Base-by-base conservation (phyloP, 2,329 filamentous ascomycete species). In the Hysterium pulicare region DNA sequence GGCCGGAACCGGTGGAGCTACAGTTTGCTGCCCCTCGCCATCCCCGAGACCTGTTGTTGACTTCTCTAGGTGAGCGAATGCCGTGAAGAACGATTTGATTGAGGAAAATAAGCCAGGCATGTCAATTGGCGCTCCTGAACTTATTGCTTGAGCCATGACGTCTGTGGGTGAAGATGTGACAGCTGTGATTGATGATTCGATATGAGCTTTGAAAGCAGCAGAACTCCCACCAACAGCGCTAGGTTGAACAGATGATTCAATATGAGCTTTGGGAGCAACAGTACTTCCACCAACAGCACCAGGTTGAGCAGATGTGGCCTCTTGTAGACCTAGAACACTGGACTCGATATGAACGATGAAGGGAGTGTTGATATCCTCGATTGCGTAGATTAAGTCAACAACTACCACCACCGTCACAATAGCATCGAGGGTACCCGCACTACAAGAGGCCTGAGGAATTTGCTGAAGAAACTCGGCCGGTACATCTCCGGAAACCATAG, bases 361-460 rank as follows among this genome's bases (percentile, higher is more conserved):
- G 2, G 59, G 59, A n/a, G 44, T 42, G 2, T 45, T 38, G 19
- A 35, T 30, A 2, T 48, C 47, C 9, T 24, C 21, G 22, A 56
- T 50, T 22, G 53, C 49, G 32, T 71, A 67, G 9, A 62, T 60
- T 19, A 69, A 47, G 34, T 71, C 57, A 6, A 73, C 64, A 4
- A 73, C 60, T 5, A 73, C 55, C 4, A 72, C 50, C 4, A 73
- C 67, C 2, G 68, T 73, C 1, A 72, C 66, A 10, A 57, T 55
- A 4, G 69, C 71, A 26, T 60, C 54, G 31, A 66, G 62, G 3
- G 58, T 59, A 9, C 71, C 71, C 4, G 62, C 51, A 6, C 49
- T 50, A 44, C 66, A 66, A 1, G 53, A 50, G 4, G 59, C 52
- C 19, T 66, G 51, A 2, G 61, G 50, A 7, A 66, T 57, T 16